Evolutionary conservation across 2,329 filamentous ascomycete species (phyloP).

Genomic region (Phaeomoniella chlamydospora): DNA sequence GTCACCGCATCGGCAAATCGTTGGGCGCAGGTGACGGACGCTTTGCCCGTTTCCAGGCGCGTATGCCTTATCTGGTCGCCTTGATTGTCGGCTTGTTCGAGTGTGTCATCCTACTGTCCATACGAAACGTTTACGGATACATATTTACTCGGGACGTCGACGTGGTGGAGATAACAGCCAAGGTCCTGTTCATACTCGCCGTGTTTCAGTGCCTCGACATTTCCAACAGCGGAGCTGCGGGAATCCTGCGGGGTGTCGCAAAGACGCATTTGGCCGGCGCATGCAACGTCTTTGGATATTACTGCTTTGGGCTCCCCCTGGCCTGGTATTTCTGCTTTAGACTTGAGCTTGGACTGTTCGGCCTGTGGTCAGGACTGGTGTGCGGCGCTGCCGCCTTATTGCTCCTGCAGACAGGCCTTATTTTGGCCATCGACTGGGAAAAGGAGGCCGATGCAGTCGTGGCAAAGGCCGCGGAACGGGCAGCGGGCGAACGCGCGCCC

Average conservation of each 20-base stretch:
- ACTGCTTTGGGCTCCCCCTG: conserved; percentile 5
- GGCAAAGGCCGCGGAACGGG: not conserved
- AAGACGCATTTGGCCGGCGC: conserved; percentile 6
- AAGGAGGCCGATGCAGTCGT: conserved; percentile 2
- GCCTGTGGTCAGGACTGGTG: conserved; percentile 10
- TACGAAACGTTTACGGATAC: conserved; percentile 3
- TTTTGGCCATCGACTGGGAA: conserved; percentile 7
- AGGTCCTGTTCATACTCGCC: conserved; percentile 6
- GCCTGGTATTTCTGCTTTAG: conserved; percentile 10
- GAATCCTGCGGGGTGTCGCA: conserved; percentile 4
- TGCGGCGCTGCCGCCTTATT: conserved; percentile 7
- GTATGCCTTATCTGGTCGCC: conserved; percentile 5
- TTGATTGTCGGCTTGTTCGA: conserved; percentile 5
- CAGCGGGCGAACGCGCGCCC: not conserved
- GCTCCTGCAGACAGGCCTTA: conserved; percentile 6
- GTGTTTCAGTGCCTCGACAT: conserved; percentile 7
- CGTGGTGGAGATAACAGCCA: conserved; percentile 3
- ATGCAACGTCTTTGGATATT: conserved; percentile 7
- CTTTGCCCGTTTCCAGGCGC: conserved; percentile 1
- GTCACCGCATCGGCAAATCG: conserved; percentile 4
- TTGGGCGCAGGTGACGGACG: conserved; percentile 3
- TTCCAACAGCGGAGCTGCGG: conserved; percentile 5
- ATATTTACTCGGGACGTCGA: conserved; percentile 4
- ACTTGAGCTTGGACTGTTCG: conserved; percentile 6
- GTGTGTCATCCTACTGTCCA: conserved; percentile 4